These are phyloP conservation scores for Calonectria pseudoreteaudii DNA, from an alignment of 2,329 filamentous ascomycete genomes.

Conservation along the genomic window DNA sequence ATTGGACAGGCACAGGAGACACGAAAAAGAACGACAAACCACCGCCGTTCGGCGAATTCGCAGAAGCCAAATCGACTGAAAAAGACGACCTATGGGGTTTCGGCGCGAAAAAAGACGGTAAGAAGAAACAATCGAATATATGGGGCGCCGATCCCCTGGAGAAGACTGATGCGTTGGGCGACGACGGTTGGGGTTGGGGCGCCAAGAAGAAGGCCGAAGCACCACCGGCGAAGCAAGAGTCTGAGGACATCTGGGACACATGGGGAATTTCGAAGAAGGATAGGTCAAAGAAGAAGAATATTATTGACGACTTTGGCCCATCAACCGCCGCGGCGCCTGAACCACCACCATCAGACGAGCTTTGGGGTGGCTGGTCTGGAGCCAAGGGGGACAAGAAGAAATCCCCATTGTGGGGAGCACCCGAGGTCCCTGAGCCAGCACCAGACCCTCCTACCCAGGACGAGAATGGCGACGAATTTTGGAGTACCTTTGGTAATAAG, in stretches of 20 bases:
- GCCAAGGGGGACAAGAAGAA: conserved; percentile 49
- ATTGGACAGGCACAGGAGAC: conserved; percentile 50
- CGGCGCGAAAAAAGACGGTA: conserved; percentile 54
- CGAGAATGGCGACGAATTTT: conserved; percentile 41
- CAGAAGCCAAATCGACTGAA: conserved; percentile 51
- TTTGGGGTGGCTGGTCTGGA: conserved; percentile 42
- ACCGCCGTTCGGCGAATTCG: conserved; percentile 62
- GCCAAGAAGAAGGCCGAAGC: conserved; percentile 55
- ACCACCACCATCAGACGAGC: conserved; percentile 38
- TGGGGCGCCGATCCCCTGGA: conserved; percentile 51
- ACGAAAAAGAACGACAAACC: conserved; percentile 64
- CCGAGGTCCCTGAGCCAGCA: conserved; percentile 35
- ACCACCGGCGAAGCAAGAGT: conserved; percentile 42
- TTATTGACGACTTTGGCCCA: conserved; percentile 36
- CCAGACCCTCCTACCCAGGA: conserved; percentile 37
- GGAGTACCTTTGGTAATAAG: conserved; percentile 37
- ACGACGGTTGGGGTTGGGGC: conserved; percentile 51
- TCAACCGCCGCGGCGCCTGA: conserved; percentile 38
- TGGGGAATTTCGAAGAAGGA: conserved; percentile 49
- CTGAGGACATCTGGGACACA: conserved; percentile 48
- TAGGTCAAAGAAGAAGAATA: conserved; percentile 46
- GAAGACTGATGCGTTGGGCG: conserved; percentile 45
- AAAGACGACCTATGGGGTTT: conserved; percentile 49
- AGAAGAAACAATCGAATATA: conserved; percentile 53
- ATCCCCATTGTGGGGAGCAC: conserved; percentile 37